Conservation (phyloP, 805 yeast genomes). For the Lachancea dasiensis region DNA sequence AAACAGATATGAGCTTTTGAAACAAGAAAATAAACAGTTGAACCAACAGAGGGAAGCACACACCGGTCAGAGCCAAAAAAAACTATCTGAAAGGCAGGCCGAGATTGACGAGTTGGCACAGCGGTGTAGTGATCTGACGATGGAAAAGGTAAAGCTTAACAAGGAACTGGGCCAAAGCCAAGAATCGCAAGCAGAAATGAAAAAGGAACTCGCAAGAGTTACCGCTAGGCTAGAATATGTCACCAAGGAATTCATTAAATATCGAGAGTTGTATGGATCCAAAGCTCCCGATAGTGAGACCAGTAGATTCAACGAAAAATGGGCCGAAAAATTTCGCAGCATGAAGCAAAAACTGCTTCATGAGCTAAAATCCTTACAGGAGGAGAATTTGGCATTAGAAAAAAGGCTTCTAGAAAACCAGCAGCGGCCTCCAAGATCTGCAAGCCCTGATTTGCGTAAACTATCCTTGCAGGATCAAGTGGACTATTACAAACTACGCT, state of each 20-base stretch:
- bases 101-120: conserved; percentile 15
- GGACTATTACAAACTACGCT: conserved; percentile 29
- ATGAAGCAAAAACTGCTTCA: conserved; percentile 21
- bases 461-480: conserved; percentile 17
- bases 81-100: conserved; percentile 11
- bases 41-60: conserved; percentile 14
- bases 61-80: conserved; percentile 10
- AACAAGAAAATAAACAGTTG: conserved; percentile 16
- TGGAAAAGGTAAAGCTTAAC: conserved; percentile 12
- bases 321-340: conserved; percentile 15
- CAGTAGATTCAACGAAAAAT: conserved; percentile 7
- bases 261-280: conserved; percentile 11
- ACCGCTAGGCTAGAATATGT: conserved; percentile 28
- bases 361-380: conserved; percentile 22
- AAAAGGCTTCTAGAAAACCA: conserved; percentile 12
- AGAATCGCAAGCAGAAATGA: conserved; percentile 25
- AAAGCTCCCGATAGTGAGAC: conserved; percentile 5
- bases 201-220: conserved; percentile 29
- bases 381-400: conserved; percentile 24
- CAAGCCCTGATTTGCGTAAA: conserved; percentile 7
- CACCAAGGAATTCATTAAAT: conserved; percentile 19
- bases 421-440: conserved; percentile 10
- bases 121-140: conserved; percentile 9
- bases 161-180: conserved; percentile 24
- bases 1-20: conserved; percentile 14